These are phyloP conservation scores for Coemansia sp. DNA, from an alignment of 192 early-diverging fungal genomes.

Conservation along the genomic window DNA sequence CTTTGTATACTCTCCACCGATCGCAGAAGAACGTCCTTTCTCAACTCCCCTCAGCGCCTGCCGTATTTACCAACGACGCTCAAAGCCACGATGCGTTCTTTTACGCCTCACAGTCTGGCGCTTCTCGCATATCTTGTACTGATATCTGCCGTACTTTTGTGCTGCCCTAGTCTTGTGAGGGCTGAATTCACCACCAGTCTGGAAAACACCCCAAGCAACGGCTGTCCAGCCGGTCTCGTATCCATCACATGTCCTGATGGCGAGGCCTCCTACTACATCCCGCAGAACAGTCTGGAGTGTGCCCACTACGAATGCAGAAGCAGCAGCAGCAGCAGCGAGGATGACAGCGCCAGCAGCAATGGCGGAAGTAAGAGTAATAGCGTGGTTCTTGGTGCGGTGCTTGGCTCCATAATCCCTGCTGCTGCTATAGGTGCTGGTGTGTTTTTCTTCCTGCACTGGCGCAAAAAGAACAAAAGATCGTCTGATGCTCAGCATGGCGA, in stretches of 20 bases:
- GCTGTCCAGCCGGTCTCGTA: slow-evolving; percentile 22
- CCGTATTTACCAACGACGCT: neutral
- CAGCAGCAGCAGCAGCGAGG: neutral
- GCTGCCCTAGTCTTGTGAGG: neutral
- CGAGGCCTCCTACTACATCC: slow-evolving; percentile 24
- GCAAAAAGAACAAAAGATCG: slow-evolving; percentile 16
- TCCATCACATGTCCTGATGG: slow-evolving; percentile 32
- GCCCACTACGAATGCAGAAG: slow-evolving; percentile 37
- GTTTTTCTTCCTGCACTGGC: slow-evolving; percentile 32
- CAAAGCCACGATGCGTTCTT: neutral
- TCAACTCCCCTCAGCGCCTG: neutral
- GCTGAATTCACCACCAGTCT: slow-evolving; percentile 12
- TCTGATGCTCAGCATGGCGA: slow-evolving; percentile 26
- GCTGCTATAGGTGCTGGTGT: slow-evolving; percentile 19
- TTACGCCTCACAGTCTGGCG: neutral
- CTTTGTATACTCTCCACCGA: neutral
- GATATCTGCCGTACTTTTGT: neutral
- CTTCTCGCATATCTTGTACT: neutral
- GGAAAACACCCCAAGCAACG: slow-evolving; percentile 7
- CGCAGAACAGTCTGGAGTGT: slow-evolving; percentile 32
- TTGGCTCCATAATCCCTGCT: slow-evolving; percentile 32
- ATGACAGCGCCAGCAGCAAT: neutral
- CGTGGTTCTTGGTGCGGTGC: slow-evolving; percentile 35
- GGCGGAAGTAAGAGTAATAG: slow-evolving; percentile 10
- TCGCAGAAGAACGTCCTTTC: neutral